Evolutionary conservation across 1,139 yeast genomes (phyloP), one percentile per base, ranked within the genome.

Genomic region (Hanseniaspora uvarum): DNA sequence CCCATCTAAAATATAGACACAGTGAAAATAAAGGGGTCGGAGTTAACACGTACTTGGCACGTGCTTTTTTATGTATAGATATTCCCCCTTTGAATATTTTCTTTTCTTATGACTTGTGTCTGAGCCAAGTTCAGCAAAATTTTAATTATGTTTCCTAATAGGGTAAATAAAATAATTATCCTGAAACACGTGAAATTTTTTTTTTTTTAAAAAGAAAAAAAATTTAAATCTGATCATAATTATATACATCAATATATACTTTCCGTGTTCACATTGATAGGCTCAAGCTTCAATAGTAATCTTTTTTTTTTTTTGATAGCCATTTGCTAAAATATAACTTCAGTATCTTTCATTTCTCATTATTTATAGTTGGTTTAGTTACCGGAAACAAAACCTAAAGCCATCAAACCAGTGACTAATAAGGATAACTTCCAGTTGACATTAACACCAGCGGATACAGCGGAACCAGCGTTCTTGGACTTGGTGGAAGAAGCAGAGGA

Each of bases 361-460:
- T 19, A 28, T 28, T 7, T 12, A 12, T n/a, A 26, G 40, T 8
- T 5, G 11, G 38, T 23, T 40, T 39, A 46, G 50, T 43, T 44
- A 8, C 92, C 89, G 36, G 80, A 69, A 39, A 85, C 67, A 0
- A 83, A 92, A 1, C 94, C 94, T 47, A 82, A 67, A 12, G 55
- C 48, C 45, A 53, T 43, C 11, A 86, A 81, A 4, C 94, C 94
- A 34, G 88, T 80, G 57, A 86, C 69, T 41, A 86, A 83, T 0
- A 94, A 86, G 46, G 86, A 80, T 18, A 83, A 87, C 0, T 94
- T 87, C 79, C 83, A 84, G 51, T 86, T 78, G 1, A 79, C 74
- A 0, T 86, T 80, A 0, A 94, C 94, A 14, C 76, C 81, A 41
- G 86, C 69, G 0, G 54, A 86, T 31, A 45, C 18, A 30, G 48